phyloP scores from a whole-genome alignment of 2,329 filamentous ascomycete species.

The Alternaria arborescens region DNA sequence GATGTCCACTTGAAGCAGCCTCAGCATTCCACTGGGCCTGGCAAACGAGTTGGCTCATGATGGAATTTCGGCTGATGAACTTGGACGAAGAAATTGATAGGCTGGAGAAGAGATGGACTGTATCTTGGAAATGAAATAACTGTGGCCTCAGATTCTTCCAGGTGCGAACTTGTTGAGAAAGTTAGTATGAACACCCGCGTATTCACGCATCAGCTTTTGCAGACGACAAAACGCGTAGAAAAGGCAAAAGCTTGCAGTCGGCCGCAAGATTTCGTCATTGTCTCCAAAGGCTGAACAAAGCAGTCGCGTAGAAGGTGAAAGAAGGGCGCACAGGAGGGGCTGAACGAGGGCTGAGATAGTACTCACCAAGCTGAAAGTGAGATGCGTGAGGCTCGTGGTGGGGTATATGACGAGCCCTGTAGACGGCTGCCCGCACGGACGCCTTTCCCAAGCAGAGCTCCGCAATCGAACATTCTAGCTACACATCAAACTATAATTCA shows the following conservation, averaged over 20 bases:
- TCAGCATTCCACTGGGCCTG: slow-evolving; percentile 34
- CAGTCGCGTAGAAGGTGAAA: background rate
- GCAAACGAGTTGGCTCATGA: slow-evolving; percentile 25
- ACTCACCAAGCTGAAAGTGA: slow-evolving; percentile 16
- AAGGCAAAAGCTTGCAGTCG: background rate
- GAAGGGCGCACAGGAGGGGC: slow-evolving; percentile 3
- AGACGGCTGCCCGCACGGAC: slow-evolving; percentile 21
- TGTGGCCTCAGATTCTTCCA: background rate
- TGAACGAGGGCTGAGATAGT: slow-evolving; percentile 14
- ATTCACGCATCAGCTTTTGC: background rate
- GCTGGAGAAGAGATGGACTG: background rate
- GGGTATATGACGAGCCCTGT: slow-evolving; percentile 32
- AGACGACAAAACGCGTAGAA: background rate
- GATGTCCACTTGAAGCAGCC: slow-evolving; percentile 29
- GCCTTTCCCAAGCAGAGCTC: slow-evolving; percentile 17
- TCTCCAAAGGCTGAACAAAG: background rate
- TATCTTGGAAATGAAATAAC: background rate
- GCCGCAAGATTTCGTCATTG: background rate
- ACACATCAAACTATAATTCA: slow-evolving; percentile 44
- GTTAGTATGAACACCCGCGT: background rate
- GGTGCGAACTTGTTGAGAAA: background rate
- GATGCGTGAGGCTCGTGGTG: slow-evolving; percentile 15
- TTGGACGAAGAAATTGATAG: background rate
- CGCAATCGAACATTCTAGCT: slow-evolving; percentile 50
- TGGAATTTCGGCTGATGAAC: background rate